Conservation (phyloP, 129 eudicot species). For the Arctium minus region DNA sequence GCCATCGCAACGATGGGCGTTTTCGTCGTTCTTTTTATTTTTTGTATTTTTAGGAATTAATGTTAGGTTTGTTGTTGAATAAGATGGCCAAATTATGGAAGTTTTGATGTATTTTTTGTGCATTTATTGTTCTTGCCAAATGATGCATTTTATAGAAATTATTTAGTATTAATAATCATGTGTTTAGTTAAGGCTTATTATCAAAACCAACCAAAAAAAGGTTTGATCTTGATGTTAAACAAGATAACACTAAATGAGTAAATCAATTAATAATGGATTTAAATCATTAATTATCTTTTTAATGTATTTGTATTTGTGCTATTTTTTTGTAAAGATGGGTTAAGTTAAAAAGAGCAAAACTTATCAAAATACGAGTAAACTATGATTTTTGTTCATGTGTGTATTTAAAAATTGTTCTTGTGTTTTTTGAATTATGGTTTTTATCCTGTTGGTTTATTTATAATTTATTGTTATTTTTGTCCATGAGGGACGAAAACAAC, state of each 20-base stretch:
- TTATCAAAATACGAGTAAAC: background rate
- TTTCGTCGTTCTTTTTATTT: constrained; percentile 6
- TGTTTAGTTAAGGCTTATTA: background rate
- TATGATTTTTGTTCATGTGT: background rate
- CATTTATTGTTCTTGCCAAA: background rate
- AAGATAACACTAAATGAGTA: background rate
- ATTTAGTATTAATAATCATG: background rate
- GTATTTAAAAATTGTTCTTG: no score
- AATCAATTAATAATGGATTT: background rate
- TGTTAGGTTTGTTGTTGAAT: constrained; percentile 31
- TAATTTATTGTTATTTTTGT: no score
- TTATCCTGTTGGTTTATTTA: no score
- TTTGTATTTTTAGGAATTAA: constrained; percentile 18
- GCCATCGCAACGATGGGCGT: background rate
- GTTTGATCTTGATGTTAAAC: constrained; percentile 1
- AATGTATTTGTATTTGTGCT: background rate
- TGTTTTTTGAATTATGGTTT: no score
- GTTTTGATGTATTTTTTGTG: constrained; percentile 18
- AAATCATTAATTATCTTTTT: background rate
- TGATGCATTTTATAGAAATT: background rate
- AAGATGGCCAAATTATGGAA: constrained; percentile 24
- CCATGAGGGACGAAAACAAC: no score
- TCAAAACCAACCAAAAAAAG: background rate
- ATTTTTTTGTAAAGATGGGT: background rate
- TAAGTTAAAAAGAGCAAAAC: background rate